A percentile compares a stretch with the other conserved stretches of the same genome.
These are phyloP conservation scores for Linnemannia schmuckeri DNA, from an alignment of 192 early-diverging fungal genomes.

Conservation along the genomic window DNA sequence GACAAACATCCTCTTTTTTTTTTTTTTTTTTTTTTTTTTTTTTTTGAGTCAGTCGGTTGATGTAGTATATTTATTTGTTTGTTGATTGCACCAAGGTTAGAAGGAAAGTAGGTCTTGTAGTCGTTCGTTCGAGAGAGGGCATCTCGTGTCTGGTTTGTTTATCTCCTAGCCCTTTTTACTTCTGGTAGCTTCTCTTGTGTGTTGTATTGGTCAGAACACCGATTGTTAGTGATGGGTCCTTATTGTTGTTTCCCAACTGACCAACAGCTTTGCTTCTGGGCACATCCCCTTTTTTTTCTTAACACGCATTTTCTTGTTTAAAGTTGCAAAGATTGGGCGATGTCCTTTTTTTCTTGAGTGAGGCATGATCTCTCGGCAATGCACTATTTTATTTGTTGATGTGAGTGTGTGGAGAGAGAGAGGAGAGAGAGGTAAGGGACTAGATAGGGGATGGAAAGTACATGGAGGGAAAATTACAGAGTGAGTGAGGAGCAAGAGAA, in stretches of 20 bases:
- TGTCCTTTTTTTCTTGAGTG: not conserved
- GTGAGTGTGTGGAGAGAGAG: not conserved
- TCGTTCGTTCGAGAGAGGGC: not conserved
- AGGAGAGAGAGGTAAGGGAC: not conserved
- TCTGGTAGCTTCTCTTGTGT: not conserved
- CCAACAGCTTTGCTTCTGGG: not conserved
- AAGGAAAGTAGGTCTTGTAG: not conserved
- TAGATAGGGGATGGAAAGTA: not conserved
- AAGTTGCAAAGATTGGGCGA: not conserved
- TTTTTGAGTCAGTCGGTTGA: not conserved
- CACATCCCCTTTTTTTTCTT: not conserved
- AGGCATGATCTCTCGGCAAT: not conserved
- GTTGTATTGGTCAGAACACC: no score
- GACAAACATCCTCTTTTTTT: not conserved
- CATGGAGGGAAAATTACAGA: not conserved
- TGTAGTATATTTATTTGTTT: slow-evolving; percentile 8
- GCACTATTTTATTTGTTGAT: not conserved
- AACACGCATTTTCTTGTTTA: not conserved
- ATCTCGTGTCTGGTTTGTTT: slow-evolving; percentile 1
- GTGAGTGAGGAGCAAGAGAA: no score
- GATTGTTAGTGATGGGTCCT: not conserved
- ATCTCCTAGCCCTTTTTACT: not conserved
- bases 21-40: not conserved
- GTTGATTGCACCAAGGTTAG: not conserved
- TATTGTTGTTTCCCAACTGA: not conserved